Evolutionary conservation across 164 flowering plant genomes (phyloP), one percentile per base, ranked within the genome.

Genomic region (Magnolia sinica): DNA sequence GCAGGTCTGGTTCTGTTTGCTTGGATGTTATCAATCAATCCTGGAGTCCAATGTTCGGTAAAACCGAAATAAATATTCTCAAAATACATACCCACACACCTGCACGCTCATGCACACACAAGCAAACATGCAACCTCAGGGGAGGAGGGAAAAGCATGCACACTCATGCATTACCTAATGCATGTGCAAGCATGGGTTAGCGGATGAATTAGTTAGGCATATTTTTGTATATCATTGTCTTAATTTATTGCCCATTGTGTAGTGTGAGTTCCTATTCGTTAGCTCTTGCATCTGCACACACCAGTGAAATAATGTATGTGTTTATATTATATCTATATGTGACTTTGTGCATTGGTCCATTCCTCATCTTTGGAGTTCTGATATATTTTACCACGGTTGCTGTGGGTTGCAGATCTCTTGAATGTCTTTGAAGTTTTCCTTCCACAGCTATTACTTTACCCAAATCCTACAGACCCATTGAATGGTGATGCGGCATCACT

Each of bases 31-130:
- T 96, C 75, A 94, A 94, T 79, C 97, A 96, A 84, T 86, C 97
- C 55, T 94, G 97, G 97, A 96, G 99, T 84, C 98, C 99, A 72
- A 94, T 96, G 98, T 96, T 92, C 83, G 98, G 99, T 93, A 88
- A 87, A 27, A 3, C 24, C 29, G 19, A 22, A 71, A 49, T 6
- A 14, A 45, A 52, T 71, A 22, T 10, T n/a, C 9, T 50, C 22
- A 37, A 16, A 16, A 16, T 20, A 37, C 49, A 18, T 51, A 6
- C 6, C 11, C 72, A 37, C 61, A 20, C 6, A 70, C 5, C 66
- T 59, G 50, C 68, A 37, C 7, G 9, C 13, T 7, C 50, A 27
- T 37, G 51, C 50, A 13, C 23, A 23, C 58, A 18, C 51, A 13
- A 16, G 31, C 58, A 22, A 19, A 13, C 29, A 11, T 27, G 7